Conservation (phyloP, 2,329 filamentous ascomycete genomes). For the Epichloe gansuensis region DNA sequence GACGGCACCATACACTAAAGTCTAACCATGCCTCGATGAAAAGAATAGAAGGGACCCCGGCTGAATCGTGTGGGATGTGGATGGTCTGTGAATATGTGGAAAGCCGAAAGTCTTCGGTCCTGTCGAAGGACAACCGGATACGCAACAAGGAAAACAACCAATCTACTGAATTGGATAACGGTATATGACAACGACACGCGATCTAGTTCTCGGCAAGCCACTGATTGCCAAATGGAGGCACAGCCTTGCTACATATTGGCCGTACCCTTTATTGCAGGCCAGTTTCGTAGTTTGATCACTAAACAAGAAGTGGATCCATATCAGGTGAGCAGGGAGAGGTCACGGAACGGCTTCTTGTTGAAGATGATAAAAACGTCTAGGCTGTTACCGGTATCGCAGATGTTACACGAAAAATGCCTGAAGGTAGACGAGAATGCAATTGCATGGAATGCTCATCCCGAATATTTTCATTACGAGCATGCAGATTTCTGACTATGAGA, state of each 20-base stretch:
- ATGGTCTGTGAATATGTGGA: background rate
- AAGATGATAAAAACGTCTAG: no score
- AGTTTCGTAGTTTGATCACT: background rate
- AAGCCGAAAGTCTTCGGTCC: constrained; percentile 10
- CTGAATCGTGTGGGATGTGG: background rate
- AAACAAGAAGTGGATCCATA: background rate
- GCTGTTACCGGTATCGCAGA: background rate
- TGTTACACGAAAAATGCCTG: background rate
- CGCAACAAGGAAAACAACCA: background rate
- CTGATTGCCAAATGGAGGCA: background rate
- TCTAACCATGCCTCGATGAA: background rate
- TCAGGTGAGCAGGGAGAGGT: background rate
- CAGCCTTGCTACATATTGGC: background rate
- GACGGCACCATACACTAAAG: background rate
- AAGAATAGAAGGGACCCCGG: background rate
- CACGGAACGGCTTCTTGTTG: no score
- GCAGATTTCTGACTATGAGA: background rate
- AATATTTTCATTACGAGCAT: background rate
- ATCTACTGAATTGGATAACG: background rate
- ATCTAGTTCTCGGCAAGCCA: background rate
- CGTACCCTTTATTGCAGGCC: background rate
- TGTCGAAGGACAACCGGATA: background rate
- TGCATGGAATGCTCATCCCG: background rate
- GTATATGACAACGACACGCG: background rate
- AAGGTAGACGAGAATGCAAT: background rate